Evolutionary conservation across 2,329 filamentous ascomycete species (phyloP).

Genomic region (Epichloe uncinata): DNA sequence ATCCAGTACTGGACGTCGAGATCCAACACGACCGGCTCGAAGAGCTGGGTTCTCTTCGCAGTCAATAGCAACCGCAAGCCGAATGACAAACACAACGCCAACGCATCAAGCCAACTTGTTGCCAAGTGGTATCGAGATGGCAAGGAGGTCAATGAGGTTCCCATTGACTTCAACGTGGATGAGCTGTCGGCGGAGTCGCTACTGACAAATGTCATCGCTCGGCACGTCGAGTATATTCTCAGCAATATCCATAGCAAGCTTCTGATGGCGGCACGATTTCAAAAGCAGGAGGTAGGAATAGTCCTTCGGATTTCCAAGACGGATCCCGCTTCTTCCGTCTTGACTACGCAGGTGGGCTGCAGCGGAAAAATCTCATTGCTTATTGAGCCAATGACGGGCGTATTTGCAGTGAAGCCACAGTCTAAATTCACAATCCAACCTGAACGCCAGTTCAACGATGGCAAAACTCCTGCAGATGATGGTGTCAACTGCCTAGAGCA

Average conservation of each 20-base stretch:
- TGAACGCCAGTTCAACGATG: constrained; percentile 53
- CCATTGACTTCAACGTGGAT: constrained; percentile 53
- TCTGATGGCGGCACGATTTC: constrained; percentile 45
- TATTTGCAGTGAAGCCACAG: constrained; percentile 55
- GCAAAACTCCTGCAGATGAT: constrained; percentile 42
- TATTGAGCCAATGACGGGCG: constrained; percentile 69
- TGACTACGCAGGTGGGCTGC: constrained; percentile 59
- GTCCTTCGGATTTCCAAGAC: constrained; percentile 41
- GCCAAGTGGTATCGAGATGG: constrained; percentile 78
- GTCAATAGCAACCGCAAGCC: constrained; percentile 51
- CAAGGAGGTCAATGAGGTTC: constrained; percentile 55
- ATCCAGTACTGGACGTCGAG: constrained; percentile 82
- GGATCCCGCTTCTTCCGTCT: constrained; percentile 52
- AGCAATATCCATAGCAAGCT: constrained; percentile 51
- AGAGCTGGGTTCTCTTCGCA: constrained; percentile 86
- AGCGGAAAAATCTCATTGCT: constrained; percentile 46
- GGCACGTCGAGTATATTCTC: constrained; percentile 61
- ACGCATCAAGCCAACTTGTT: constrained; percentile 39
- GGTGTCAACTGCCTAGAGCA: constrained; percentile 44
- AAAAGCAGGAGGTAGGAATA: constrained; percentile 43
- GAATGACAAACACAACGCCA: constrained; percentile 25
- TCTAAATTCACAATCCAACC: constrained; percentile 40
- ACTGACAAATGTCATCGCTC: constrained; percentile 59
- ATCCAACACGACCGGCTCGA: constrained; percentile 37
- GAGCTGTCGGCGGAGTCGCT: constrained; percentile 62